A percentile compares a stretch with the other conserved stretches of the same genome.
phyloP scores from a whole-genome alignment of 139 green algal species.

The Chlamydomonas sphaeroides region DNA sequence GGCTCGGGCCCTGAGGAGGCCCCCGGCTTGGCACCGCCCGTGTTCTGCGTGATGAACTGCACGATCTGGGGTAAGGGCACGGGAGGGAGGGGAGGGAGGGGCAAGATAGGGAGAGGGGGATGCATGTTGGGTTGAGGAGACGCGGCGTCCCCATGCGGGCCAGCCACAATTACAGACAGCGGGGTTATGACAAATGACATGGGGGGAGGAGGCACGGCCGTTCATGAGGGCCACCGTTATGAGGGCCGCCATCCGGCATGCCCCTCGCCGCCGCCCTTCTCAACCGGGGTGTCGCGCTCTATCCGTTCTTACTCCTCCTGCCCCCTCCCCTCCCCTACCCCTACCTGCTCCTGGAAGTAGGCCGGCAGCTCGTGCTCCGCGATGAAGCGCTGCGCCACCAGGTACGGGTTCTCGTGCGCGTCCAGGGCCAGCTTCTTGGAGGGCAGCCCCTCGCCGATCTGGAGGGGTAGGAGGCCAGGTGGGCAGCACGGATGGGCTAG shows the following conservation, averaged over 20 bases:
- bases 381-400: conserved; percentile 91
- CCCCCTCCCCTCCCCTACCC: background rate
- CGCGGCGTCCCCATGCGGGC: no score
- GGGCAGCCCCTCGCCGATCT: conserved; percentile 55
- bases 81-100: background rate
- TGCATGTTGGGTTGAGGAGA: no score
- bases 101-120: background rate
- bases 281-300: no score
- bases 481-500: no score
- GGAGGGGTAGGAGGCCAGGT: no score
- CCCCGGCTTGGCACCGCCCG: conserved; percentile 29
- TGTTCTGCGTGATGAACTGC: conserved; percentile 90
- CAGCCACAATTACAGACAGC: no score
- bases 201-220: no score
- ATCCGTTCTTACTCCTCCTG: no score
- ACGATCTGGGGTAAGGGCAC: conserved; percentile 92
- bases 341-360: conserved; percentile 74
- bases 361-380: conserved; percentile 79
- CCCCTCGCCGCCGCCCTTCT: no score
- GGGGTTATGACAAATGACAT: no score
- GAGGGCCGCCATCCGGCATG: no score
- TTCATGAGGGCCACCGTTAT: no score
- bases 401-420: conserved; percentile 87
- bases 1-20: background rate
- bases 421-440: conserved; percentile 66